Percentiles rank a stretch among this genome's conserved stretches.
phyloP scores from a whole-genome alignment of 2,329 filamentous ascomycete species.

The Cercospora beticola region DNA sequence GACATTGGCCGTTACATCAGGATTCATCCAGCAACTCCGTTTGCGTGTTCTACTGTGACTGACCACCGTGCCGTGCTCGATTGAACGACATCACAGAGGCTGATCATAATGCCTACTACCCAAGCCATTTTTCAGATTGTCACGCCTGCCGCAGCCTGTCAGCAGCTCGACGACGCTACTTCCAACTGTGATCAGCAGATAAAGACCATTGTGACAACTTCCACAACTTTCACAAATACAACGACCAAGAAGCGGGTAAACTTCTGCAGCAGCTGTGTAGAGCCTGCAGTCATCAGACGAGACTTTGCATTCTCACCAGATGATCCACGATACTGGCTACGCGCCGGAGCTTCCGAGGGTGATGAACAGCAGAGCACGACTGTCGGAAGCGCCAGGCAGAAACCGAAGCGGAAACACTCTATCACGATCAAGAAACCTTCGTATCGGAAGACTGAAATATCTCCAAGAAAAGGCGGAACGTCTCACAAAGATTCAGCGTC shows the following conservation, averaged over 20 bases:
- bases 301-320: not conserved
- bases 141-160: not conserved
- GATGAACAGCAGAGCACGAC: not conserved
- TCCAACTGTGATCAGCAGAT: not conserved
- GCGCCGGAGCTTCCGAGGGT: not conserved
- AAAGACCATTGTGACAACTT: not conserved
- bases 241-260: not conserved
- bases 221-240: not conserved
- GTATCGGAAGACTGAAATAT: not conserved
- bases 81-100: not conserved
- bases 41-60: not conserved
- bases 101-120: not conserved
- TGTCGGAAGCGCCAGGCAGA: not conserved
- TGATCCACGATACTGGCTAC: not conserved
- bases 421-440: not conserved
- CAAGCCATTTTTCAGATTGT: not conserved
- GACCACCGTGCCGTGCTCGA: not conserved
- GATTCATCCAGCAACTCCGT: not conserved
- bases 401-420: not conserved
- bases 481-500: not conserved
- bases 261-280: not conserved
- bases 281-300: not conserved
- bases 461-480: not conserved
- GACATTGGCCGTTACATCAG: not conserved
- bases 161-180: not conserved